Evolutionary conservation across 1,284 basidiomycete species (phyloP), one percentile per base, ranked within the genome.

Genomic region (Puccinia novopanici): DNA sequence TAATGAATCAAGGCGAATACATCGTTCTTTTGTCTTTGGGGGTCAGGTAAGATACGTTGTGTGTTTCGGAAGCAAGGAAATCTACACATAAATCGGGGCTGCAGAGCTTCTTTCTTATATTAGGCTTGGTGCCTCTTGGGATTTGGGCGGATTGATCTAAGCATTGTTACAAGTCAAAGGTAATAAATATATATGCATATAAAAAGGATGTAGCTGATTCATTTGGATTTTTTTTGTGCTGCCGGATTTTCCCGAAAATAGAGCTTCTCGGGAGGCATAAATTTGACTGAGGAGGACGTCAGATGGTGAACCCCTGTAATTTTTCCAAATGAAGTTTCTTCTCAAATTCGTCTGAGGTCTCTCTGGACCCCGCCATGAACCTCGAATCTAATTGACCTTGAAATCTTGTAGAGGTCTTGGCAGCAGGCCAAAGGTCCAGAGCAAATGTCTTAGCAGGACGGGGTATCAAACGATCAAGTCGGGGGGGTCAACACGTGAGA

Each of bases 401-500:
- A 17, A 50, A 68, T 34, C 37, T 63, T 40, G 75, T 19, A 54
- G 75, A 68, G 40, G 63, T 77, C 55, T 67, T 77, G 37, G 48
- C 48, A 37, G 75, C 75, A n/a, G 75, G 75, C 75, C 59, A 77
- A 68, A 77, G 55, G 65, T 77, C 75, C 12, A 77, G 48, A 22
- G 65, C 34, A 77, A 77, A 77, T 19, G 75, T 77, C 75, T 77
- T 30, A 17, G 42, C 15, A 50, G n/a, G 19, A n/a, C n/a, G n/a
- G n/a, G n/a, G 57, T 17, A 52, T 63, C n/a, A 15, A 63, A 65
- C 5, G 8, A 24, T 34, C 27, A 27, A 54, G n/a, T n/a, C n/a
- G 40, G 27, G 22, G 19, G 24, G 65, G 13, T 54, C 37, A 34
- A 54, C 19, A 40, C 42, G 22, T 30, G 30, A 19, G 12, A 22